These are phyloP conservation scores for Citropsis articulata DNA, from an alignment of 345 rosid genomes.

Conservation along the genomic window DNA sequence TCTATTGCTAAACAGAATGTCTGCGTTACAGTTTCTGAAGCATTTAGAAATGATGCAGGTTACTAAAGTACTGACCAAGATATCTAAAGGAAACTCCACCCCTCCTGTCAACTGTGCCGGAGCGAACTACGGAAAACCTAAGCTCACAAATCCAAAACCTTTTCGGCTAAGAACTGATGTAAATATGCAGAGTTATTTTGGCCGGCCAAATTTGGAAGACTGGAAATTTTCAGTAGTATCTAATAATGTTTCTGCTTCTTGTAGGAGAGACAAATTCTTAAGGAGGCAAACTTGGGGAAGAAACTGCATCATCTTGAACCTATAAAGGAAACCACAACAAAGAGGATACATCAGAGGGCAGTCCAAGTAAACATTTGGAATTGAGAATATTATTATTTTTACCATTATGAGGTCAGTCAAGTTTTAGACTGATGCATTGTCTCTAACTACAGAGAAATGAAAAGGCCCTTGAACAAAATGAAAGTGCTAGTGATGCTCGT, in stretches of 20 bases:
- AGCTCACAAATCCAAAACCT: constrained; percentile 89
- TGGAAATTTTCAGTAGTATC: background rate
- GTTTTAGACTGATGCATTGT: constrained; percentile 9
- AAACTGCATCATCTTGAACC: constrained; percentile 38
- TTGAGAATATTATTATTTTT: background rate
- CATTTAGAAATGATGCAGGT: constrained; percentile 35
- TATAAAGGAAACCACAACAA: constrained; percentile 33
- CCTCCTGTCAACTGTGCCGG: constrained; percentile 22
- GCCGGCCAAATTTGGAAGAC: background rate
- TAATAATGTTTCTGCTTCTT: constrained; percentile 14
- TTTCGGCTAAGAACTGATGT: constrained; percentile 95
- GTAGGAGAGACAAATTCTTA: constrained; percentile 74
- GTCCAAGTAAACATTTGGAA: constrained; percentile 40
- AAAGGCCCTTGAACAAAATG: constrained; percentile 20
- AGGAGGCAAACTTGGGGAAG: constrained; percentile 76
- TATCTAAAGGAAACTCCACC: constrained; percentile 36
- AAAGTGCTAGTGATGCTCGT: background rate
- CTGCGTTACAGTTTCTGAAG: constrained; percentile 14
- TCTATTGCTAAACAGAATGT: background rate
- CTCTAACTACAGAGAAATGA: constrained; percentile 27
- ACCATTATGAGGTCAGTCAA: background rate
- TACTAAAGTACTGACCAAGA: constrained; percentile 28
- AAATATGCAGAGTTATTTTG: constrained; percentile 45
- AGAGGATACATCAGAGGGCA: constrained; percentile 28
- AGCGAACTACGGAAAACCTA: constrained; percentile 59